Percentiles rank a stretch among this genome's conserved stretches.
phyloP scores from a whole-genome alignment of 495 filamentous ascomycete species.

The Annulohypoxylon nitens region DNA sequence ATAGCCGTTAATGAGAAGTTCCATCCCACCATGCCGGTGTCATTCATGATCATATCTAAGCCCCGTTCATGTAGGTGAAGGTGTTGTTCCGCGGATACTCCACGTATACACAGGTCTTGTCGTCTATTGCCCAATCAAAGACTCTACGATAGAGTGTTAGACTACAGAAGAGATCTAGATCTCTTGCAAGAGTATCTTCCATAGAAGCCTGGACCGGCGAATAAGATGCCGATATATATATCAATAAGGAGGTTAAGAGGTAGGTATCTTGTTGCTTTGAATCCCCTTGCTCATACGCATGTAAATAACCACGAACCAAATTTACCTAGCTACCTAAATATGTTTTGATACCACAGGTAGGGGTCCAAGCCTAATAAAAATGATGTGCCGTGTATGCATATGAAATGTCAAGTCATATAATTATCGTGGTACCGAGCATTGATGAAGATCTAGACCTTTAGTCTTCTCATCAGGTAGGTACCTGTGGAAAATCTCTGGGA shows the following conservation, averaged over 20 bases:
- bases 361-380: slow-evolving; percentile 8
- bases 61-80: neutral
- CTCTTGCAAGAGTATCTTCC: neutral
- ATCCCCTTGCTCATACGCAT: neutral
- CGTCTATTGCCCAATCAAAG: slow-evolving; percentile 6
- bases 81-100: neutral
- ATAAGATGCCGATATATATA: neutral
- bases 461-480: neutral
- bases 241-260: neutral
- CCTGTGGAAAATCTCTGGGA: neutral
- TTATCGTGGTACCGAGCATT: neutral
- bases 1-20: neutral
- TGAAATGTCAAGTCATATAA: neutral
- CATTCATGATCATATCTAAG: neutral
- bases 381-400: slow-evolving; percentile 10
- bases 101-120: neutral
- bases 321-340: neutral
- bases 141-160: neutral
- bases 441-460: neutral
- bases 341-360: neutral
- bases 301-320: slow-evolving; percentile 3
- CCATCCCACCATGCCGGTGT: neutral
- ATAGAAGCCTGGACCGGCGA: slow-evolving; percentile 11
- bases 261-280: neutral
- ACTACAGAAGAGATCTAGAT: neutral